A percentile compares a stretch with the other conserved stretches of the same genome.
Conservation (phyloP, 176 grass and related monocot species). For the Cenchrus americanus region DNA sequence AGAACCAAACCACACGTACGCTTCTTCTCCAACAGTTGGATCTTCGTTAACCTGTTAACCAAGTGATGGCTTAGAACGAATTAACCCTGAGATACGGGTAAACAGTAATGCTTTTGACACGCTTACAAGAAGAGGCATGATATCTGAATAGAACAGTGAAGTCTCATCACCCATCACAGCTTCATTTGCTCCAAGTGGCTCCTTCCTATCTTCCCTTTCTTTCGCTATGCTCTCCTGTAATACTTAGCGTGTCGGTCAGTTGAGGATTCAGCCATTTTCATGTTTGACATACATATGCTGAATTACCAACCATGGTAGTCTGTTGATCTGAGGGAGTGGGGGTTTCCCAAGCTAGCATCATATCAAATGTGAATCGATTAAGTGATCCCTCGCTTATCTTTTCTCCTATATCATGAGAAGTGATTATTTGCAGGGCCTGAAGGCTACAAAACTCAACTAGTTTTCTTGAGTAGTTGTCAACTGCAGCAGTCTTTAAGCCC, state of each 20-base stretch:
- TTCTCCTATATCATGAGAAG: constrained; percentile 55
- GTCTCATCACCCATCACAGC: constrained; percentile 72
- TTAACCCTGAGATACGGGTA: not conserved
- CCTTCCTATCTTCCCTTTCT: constrained; percentile 72
- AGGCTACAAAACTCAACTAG: constrained; percentile 83
- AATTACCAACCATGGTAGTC: constrained; percentile 50
- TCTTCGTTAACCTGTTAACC: constrained; percentile 77
- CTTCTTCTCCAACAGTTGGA: constrained; percentile 74
- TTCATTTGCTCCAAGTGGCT: constrained; percentile 57
- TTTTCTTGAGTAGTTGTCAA: constrained; percentile 75
- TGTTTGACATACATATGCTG: not conserved
- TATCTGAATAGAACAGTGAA: constrained; percentile 89
- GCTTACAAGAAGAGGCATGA: constrained; percentile 94
- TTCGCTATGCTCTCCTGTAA: constrained; percentile 79
- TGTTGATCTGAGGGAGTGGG: constrained; percentile 54
- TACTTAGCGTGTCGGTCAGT: not conserved
- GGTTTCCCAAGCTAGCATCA: constrained; percentile 94
- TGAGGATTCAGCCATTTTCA: not conserved
- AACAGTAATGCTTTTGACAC: not conserved
- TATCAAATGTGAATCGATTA: constrained; percentile 82
- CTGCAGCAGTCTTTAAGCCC: constrained; percentile 52
- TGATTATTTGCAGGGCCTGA: constrained; percentile 53
- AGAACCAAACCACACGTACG: constrained; percentile 86
- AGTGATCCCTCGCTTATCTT: constrained; percentile 69
- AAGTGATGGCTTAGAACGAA: constrained; percentile 5